phyloP scores from a whole-genome alignment of 1,139 yeast species.

The Nakaseomyces glabratus region DNA sequence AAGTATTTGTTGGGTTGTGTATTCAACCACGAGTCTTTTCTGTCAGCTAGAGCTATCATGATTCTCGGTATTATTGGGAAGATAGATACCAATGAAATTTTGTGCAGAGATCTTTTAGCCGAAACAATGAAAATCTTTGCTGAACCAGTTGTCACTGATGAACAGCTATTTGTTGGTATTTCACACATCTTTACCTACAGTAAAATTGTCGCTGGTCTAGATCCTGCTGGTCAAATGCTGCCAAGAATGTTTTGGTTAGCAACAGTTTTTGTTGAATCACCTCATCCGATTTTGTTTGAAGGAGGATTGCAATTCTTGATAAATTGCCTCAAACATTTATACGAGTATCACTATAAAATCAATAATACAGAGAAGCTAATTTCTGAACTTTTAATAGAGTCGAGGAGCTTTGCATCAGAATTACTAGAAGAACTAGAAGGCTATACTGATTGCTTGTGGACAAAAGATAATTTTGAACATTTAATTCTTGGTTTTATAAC shows the following conservation, averaged over 20 bases:
- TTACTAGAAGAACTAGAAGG: slow-evolving; percentile 40
- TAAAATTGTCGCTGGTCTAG: slow-evolving; percentile 54
- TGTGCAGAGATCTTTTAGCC: slow-evolving; percentile 35
- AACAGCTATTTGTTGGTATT: slow-evolving; percentile 29
- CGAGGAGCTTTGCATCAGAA: slow-evolving; percentile 35
- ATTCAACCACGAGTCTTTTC: slow-evolving; percentile 48
- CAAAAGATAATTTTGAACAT: slow-evolving; percentile 45
- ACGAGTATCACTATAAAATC: slow-evolving; percentile 22
- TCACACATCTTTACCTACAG: slow-evolving; percentile 43
- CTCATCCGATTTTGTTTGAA: slow-evolving; percentile 43
- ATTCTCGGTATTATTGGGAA: slow-evolving; percentile 63
- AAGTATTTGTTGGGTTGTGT: slow-evolving; percentile 59
- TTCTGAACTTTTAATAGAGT: slow-evolving; percentile 18
- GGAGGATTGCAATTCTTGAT: slow-evolving; percentile 42
- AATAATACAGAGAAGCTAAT: slow-evolving; percentile 9
- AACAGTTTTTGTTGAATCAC: slow-evolving; percentile 34
- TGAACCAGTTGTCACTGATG: slow-evolving; percentile 29
- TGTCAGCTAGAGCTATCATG: slow-evolving; percentile 66
- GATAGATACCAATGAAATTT: slow-evolving; percentile 51
- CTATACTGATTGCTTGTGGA: slow-evolving; percentile 36
- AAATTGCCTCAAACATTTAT: slow-evolving; percentile 27
- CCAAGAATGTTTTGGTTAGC: slow-evolving; percentile 61
- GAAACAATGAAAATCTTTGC: slow-evolving; percentile 35
- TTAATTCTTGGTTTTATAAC: slow-evolving; percentile 46
- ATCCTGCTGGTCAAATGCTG: slow-evolving; percentile 45